Conservation (phyloP, 2,329 filamentous ascomycete genomes). For the Pseudogymnoascus sp. region DNA sequence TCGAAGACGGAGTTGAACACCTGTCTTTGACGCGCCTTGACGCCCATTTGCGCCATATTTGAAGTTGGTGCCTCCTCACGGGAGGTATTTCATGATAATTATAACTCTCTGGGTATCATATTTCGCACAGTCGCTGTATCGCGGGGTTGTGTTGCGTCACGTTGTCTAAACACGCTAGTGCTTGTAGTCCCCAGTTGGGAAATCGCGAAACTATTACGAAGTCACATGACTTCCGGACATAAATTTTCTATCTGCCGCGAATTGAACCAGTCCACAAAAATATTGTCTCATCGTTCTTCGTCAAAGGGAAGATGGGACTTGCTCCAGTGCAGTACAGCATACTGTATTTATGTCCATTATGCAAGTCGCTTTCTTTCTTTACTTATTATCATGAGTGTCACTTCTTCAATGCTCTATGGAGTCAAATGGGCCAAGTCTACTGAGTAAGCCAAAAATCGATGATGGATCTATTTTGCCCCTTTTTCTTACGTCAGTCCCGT, state of each 20-base stretch:
- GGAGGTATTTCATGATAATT: constrained; percentile 5
- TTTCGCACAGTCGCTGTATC: constrained; percentile 3
- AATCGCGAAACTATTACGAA: constrained; percentile 8
- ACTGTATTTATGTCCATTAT: not conserved
- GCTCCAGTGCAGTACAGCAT: not conserved
- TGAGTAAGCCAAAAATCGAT: constrained; percentile 1
- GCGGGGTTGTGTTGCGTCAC: constrained; percentile 9
- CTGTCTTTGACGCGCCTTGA: constrained; percentile 20
- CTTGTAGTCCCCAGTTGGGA: not conserved
- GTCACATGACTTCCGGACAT: not conserved
- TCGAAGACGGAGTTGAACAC: constrained; percentile 31
- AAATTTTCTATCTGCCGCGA: constrained; percentile 3
- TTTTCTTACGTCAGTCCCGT: constrained; percentile 11
- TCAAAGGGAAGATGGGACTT: not conserved
- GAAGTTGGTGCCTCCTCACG: constrained; percentile 3
- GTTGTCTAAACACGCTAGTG: constrained; percentile 4
- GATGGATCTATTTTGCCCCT: constrained; percentile 8
- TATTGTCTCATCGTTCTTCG: not conserved
- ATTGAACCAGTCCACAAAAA: not conserved
- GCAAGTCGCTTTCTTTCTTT: not conserved
- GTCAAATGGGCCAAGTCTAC: not conserved
- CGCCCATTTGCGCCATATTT: constrained; percentile 2
- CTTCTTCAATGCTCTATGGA: not conserved
- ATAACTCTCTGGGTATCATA: constrained; percentile 10
- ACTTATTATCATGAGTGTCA: not conserved